These are phyloP conservation scores for Micractinium conductrix DNA, from an alignment of 139 green algal species.

Conservation along the genomic window DNA sequence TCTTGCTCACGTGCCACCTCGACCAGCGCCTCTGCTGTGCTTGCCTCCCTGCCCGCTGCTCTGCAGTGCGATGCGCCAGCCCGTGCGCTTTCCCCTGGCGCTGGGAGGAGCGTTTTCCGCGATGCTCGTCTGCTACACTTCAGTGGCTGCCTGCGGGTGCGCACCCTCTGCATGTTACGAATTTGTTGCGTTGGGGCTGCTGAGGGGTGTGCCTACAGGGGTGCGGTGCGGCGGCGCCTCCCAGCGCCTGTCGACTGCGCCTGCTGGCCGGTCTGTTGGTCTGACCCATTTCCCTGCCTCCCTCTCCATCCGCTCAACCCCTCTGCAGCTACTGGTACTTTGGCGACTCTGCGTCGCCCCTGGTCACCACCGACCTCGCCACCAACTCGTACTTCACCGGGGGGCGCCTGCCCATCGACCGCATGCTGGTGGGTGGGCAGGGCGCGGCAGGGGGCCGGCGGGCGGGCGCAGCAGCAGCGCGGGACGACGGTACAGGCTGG, in stretches of 20 bases:
- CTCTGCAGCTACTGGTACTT: slow-evolving; percentile 45
- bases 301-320: not conserved
- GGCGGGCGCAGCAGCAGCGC: too few species aligned
- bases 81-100: slow-evolving; percentile 38
- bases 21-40: too few species aligned
- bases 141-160: slow-evolving; percentile 33
- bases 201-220: too few species aligned
- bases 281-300: not conserved
- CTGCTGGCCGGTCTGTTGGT: not conserved
- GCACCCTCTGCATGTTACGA: too few species aligned
- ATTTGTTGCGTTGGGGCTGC: too few species aligned
- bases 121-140: slow-evolving; percentile 57
- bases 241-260: too few species aligned
- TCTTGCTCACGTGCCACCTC: too few species aligned
- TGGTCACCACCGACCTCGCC: slow-evolving; percentile 56
- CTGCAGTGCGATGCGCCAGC: slow-evolving; percentile 49
- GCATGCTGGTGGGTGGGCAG: slow-evolving; percentile 57
- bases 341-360: slow-evolving; percentile 36
- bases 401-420: slow-evolving; percentile 54
- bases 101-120: slow-evolving; percentile 41
- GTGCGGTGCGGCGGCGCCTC: too few species aligned
- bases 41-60: not conserved
- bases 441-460: too few species aligned
- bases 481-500: too few species aligned
- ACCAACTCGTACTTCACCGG: slow-evolving; percentile 36